Percentiles rank a stretch among this genome's conserved stretches.
Evolutionary conservation across 164 flowering plant species (phyloP).

Genomic region (Vitis vinifera): ASM3070453v1 NC_081822.1:1571501-1572000

Average conservation of each 20-base stretch:
- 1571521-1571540: too few relatives aligned
- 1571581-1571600: background rate
- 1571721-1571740: constrained; percentile 51
- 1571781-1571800: constrained; percentile 72
- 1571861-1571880: constrained; percentile 60
- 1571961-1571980: background rate
- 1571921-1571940: background rate
- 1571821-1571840: constrained; percentile 70
- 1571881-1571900: constrained; percentile 46
- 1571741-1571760: constrained; percentile 73
- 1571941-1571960: background rate
- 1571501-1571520: too few relatives aligned
- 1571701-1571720: constrained; percentile 48
- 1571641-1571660: background rate
- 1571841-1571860: constrained; percentile 77
- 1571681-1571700: constrained; percentile 30
- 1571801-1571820: constrained; percentile 70
- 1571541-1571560: background rate
- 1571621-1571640: background rate
- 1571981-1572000: too few relatives aligned
- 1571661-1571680: background rate
- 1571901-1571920: constrained; percentile 15
- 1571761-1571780: constrained; percentile 74
- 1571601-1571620: background rate
- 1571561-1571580: background rate